phyloP scores from a whole-genome alignment of 192 early-diverging fungal genomes.

The Geranomyces michiganensis region DNA sequence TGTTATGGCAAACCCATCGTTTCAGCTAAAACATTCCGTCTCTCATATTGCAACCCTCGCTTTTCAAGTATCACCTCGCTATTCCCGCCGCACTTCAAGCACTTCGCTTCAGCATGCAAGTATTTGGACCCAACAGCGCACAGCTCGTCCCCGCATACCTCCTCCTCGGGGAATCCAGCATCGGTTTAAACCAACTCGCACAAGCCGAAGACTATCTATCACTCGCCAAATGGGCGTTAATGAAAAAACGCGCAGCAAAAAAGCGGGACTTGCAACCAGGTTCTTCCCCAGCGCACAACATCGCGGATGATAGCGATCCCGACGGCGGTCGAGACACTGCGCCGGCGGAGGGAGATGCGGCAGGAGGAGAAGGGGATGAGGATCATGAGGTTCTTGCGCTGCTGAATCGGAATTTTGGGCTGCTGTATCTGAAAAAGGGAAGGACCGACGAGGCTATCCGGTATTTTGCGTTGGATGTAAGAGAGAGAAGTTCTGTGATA shows the following conservation, averaged over 20 bases:
- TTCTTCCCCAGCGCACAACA: background rate
- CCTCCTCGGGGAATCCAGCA: constrained; percentile 62
- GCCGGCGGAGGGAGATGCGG: constrained; percentile 4
- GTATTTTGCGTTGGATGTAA: constrained; percentile 53
- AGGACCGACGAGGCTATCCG: constrained; percentile 44
- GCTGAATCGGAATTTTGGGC: constrained; percentile 60
- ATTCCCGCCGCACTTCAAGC: constrained; percentile 65
- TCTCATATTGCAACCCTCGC: no score
- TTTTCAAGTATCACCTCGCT: constrained; percentile 53
- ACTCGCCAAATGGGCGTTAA: constrained; percentile 61
- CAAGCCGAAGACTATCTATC: constrained; percentile 65
- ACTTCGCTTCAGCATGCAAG: constrained; percentile 57
- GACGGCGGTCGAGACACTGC: background rate
- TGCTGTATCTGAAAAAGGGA: constrained; percentile 50
- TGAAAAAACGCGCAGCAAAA: constrained; percentile 36
- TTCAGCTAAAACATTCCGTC: no score
- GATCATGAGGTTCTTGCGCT: constrained; percentile 43
- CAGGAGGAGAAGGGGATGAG: constrained; percentile 11
- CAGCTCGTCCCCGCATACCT: constrained; percentile 62
- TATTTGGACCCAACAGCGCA: constrained; percentile 54
- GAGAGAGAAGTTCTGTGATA: no score
- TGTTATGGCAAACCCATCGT: no score
- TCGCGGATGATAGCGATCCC: background rate
- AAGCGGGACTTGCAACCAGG: background rate
- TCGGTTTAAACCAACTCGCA: constrained; percentile 55